A percentile compares a stretch with the other conserved stretches of the same genome.
Evolutionary conservation across 805 yeast species (phyloP).

Genomic region (Yarrowia bubula): DNA sequence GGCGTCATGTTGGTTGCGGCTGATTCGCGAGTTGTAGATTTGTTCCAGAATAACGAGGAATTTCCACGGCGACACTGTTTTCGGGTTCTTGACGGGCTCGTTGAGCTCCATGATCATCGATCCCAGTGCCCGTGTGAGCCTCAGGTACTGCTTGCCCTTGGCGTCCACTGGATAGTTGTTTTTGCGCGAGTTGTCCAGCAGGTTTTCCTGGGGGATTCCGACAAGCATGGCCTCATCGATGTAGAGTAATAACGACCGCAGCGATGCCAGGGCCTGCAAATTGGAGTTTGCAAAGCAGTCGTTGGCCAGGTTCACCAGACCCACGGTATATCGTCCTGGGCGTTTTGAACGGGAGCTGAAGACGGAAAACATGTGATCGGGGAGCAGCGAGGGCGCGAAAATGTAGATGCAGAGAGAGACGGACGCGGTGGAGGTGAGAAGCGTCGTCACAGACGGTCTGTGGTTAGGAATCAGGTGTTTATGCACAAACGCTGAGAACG

Average conservation of each 20-base stretch:
- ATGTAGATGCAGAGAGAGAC: slow-evolving; percentile 26
- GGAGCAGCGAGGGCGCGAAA: slow-evolving; percentile 23
- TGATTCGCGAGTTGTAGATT: slow-evolving; percentile 69
- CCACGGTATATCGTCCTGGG: slow-evolving; percentile 58
- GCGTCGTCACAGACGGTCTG: background rate
- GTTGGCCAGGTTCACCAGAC: slow-evolving; percentile 74
- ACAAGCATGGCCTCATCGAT: slow-evolving; percentile 29
- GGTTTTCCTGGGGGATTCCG: slow-evolving; percentile 11
- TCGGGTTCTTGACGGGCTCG: slow-evolving; percentile 53
- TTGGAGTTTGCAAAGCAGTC: slow-evolving; percentile 94
- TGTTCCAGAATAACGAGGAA: slow-evolving; percentile 69
- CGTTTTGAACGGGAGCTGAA: slow-evolving; percentile 38
- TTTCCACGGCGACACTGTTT: slow-evolving; percentile 72
- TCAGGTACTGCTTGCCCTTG: slow-evolving; percentile 5
- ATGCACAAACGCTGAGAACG: background rate
- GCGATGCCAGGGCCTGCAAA: slow-evolving; percentile 55
- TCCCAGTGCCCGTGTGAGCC: slow-evolving; percentile 33
- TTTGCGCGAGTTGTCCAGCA: slow-evolving; percentile 15
- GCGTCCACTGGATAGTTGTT: slow-evolving; percentile 8
- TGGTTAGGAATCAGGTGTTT: background rate
- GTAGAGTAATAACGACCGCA: slow-evolving; percentile 33
- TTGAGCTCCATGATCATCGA: slow-evolving; percentile 48
- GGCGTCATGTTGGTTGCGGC: slow-evolving; percentile 88
- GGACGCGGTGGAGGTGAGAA: background rate
- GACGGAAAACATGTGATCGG: slow-evolving; percentile 29